Percentiles rank a stretch among this genome's conserved stretches.
Evolutionary conservation across 2,329 filamentous ascomycete genomes (phyloP).

Genomic region (Cladosporium sp.): DNA sequence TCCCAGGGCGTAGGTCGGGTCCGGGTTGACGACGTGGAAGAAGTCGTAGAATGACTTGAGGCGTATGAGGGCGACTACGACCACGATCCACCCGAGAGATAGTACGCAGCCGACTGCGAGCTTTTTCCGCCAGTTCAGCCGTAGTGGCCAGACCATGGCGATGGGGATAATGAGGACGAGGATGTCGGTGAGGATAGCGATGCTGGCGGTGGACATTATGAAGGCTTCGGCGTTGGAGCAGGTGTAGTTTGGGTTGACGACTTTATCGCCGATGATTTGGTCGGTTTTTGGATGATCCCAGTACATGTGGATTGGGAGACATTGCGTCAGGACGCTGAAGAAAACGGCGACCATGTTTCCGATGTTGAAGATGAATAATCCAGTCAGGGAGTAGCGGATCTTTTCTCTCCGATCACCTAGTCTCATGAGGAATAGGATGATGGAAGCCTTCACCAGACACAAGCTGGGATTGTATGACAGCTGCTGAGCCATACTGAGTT

Average conservation of each 20-base stretch:
- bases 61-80: constrained; percentile 36
- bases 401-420: constrained; percentile 38
- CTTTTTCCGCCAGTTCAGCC: constrained; percentile 45
- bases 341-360: constrained; percentile 39
- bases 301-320: constrained; percentile 33
- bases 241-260: constrained; percentile 31
- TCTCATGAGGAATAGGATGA: constrained; percentile 43
- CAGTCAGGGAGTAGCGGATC: constrained; percentile 37
- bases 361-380: constrained; percentile 38
- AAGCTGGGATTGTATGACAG: constrained; percentile 44
- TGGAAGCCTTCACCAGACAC: constrained; percentile 41
- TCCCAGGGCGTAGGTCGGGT: constrained; percentile 41
- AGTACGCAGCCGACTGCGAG: constrained; percentile 39
- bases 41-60: constrained; percentile 45
- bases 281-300: constrained; percentile 22
- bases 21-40: constrained; percentile 37
- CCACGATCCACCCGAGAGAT: constrained; percentile 35
- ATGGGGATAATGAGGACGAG: constrained; percentile 46
- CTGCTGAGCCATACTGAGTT: constrained; percentile 39
- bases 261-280: constrained; percentile 33
- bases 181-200: constrained; percentile 44
- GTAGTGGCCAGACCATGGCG: constrained; percentile 47
- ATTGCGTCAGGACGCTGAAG: constrained; percentile 42
- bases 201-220: constrained; percentile 37
- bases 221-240: constrained; percentile 41